Evolutionary conservation across 768 basidiomycete genomes (phyloP).

Genomic region (Lentinula boryana): DNA sequence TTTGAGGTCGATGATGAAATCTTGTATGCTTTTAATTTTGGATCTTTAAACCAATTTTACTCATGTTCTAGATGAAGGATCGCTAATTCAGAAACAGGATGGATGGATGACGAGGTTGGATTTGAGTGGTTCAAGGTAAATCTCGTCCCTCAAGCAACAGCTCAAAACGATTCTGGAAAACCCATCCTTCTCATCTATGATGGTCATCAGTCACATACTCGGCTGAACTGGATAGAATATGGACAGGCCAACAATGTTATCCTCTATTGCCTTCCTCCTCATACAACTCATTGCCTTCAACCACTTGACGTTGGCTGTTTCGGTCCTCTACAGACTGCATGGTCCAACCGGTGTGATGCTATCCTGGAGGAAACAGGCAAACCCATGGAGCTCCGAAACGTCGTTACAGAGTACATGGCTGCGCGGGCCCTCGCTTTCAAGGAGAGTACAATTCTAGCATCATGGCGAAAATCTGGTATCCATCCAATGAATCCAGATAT

Average conservation of each 20-base stretch:
- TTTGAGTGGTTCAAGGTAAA: slow-evolving; percentile 16
- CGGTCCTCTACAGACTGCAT: slow-evolving; percentile 21
- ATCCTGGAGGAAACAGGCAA: slow-evolving; percentile 13
- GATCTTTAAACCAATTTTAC: no score
- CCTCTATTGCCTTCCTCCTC: slow-evolving; percentile 29
- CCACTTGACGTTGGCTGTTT: slow-evolving; percentile 37
- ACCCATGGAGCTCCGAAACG: slow-evolving; percentile 16
- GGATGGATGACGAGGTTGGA: slow-evolving; percentile 31
- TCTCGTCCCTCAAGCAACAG: slow-evolving; percentile 20
- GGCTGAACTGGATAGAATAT: slow-evolving; percentile 13
- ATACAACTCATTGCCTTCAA: slow-evolving; percentile 36
- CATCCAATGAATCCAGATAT: slow-evolving; percentile 19
- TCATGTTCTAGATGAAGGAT: no score
- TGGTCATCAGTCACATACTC: slow-evolving; percentile 38
- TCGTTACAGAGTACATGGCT: slow-evolving; percentile 25
- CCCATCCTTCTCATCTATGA: slow-evolving; percentile 34
- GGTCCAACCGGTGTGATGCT: slow-evolving; percentile 20
- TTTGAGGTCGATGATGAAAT: slow-evolving; percentile 17
- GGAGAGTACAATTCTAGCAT: slow-evolving; percentile 10
- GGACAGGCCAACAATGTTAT: slow-evolving; percentile 23
- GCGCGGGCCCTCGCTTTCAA: slow-evolving; percentile 11
- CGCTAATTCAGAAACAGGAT: slow-evolving; percentile 28
- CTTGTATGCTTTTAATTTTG: slow-evolving; percentile 6
- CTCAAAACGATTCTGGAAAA: slow-evolving; percentile 17
- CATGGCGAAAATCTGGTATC: slow-evolving; percentile 20